Conservation (phyloP, 139 green algal species). For the Volvox reticuliferus region DNA sequence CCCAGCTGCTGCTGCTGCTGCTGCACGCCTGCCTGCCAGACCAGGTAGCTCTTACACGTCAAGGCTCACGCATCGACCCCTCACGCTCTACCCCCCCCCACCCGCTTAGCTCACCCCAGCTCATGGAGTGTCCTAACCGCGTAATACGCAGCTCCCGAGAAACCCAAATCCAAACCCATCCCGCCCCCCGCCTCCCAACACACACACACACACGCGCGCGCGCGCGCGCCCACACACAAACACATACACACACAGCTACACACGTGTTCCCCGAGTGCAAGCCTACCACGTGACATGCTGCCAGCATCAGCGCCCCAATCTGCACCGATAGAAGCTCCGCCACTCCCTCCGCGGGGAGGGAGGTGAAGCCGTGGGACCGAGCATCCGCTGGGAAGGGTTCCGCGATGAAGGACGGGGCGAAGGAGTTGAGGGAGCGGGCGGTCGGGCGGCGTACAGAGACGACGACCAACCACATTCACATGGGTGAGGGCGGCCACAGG, state of each 20-base stretch:
- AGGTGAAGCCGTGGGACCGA: background rate
- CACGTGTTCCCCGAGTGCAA: background rate
- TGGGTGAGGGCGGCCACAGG: no score
- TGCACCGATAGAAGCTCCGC: conserved; percentile 1
- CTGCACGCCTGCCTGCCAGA: no score
- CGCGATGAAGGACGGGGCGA: background rate
- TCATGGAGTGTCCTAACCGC: no score
- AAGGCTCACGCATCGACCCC: no score
- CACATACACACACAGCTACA: background rate
- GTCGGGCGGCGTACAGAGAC: no score
- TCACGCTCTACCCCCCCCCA: no score
- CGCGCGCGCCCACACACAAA: background rate
- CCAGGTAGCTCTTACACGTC: no score
- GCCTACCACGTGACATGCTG: conserved; percentile 28
- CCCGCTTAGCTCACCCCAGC: no score
- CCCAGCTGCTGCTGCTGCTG: no score
- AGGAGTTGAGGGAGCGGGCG: background rate
- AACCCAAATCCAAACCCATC: background rate
- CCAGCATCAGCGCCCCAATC: conserved; percentile 21
- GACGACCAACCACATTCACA: no score
- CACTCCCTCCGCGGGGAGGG: conserved; percentile 1
- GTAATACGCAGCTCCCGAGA: background rate
- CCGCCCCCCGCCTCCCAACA: background rate
- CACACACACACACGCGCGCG: background rate
- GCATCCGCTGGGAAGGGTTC: conserved; percentile 4